Percentiles rank a stretch among this genome's conserved stretches.
Conservation (phyloP, 495 filamentous ascomycete species). For the Lasiosphaeria miniovina region DNA sequence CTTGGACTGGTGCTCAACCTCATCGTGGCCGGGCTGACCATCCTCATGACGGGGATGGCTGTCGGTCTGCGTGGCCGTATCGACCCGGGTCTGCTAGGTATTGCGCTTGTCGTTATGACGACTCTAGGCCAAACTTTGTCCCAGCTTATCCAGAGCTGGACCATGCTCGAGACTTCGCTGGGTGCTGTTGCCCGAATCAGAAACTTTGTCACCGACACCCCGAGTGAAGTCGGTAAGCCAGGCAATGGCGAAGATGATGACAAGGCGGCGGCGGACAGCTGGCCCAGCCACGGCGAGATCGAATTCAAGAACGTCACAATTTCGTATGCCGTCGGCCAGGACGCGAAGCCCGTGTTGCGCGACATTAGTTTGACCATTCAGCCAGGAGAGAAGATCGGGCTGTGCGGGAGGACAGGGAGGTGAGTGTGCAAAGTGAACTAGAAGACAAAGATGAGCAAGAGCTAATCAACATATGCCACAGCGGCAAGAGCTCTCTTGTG, state of each 20-base stretch:
- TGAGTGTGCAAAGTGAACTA: conserved; percentile 29
- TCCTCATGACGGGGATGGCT: conserved; percentile 35
- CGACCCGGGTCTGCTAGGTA: conserved; percentile 48
- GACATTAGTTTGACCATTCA: conserved; percentile 21
- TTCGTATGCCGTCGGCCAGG: conserved; percentile 15
- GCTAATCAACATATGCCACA: conserved; percentile 32
- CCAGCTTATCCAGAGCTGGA: conserved; percentile 31
- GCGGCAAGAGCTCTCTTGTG: conserved; percentile 84
- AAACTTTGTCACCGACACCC: conserved; percentile 25
- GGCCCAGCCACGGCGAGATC: conserved; percentile 9
- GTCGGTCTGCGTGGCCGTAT: conserved; percentile 17
- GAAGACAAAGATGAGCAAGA: conserved; percentile 40
- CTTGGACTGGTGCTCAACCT: conserved; percentile 43
- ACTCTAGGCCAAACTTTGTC: background rate
- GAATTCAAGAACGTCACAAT: conserved; percentile 7
- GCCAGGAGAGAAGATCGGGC: conserved; percentile 6
- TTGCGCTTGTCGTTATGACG: conserved; percentile 40
- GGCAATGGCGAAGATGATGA: background rate
- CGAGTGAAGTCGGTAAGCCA: conserved; percentile 24
- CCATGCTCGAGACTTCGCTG: conserved; percentile 44
- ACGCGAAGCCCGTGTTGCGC: conserved; percentile 5
- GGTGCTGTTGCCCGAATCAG: conserved; percentile 44
- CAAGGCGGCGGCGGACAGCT: background rate
- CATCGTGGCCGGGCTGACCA: conserved; percentile 35
- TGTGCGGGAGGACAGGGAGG: conserved; percentile 17